Percentiles rank a stretch among this genome's conserved stretches.
These are phyloP conservation scores for Aspergillus novoparasiticus DNA, from an alignment of 2,329 filamentous ascomycete species.

Conservation along the genomic window DNA sequence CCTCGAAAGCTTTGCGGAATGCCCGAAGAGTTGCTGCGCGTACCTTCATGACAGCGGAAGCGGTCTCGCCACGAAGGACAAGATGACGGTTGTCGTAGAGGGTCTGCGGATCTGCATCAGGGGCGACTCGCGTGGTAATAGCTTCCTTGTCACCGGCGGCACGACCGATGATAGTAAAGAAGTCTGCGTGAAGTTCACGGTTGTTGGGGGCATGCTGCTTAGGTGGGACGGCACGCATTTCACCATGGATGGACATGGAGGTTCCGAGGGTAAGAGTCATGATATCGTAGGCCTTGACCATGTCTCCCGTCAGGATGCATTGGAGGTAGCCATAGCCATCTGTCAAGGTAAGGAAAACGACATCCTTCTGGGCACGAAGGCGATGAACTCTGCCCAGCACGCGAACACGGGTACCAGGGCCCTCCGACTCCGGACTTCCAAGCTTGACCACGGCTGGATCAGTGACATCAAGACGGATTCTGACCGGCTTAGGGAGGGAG, in stretches of 20 bases:
- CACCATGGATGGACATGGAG: slow-evolving; percentile 80
- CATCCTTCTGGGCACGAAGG: slow-evolving; percentile 77
- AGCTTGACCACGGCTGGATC: slow-evolving; percentile 61
- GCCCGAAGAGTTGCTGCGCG: slow-evolving; percentile 78
- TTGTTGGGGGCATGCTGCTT: slow-evolving; percentile 78
- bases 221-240: slow-evolving; percentile 78
- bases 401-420: slow-evolving; percentile 70
- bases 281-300: slow-evolving; percentile 90
- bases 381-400: slow-evolving; percentile 84
- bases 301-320: slow-evolving; percentile 76
- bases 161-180: slow-evolving; percentile 76
- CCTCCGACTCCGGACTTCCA: slow-evolving; percentile 59
- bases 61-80: slow-evolving; percentile 78
- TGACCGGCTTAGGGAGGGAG: slow-evolving; percentile 71
- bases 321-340: slow-evolving; percentile 86
- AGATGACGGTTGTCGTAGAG: slow-evolving; percentile 83
- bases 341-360: slow-evolving; percentile 81
- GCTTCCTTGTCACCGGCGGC: slow-evolving; percentile 87
- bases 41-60: slow-evolving; percentile 85
- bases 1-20: slow-evolving; percentile 77
- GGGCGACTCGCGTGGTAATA: slow-evolving; percentile 79
- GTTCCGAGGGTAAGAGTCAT: slow-evolving; percentile 83
- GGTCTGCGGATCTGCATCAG: slow-evolving; percentile 69
- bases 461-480: slow-evolving; percentile 75
- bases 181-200: slow-evolving; percentile 89